Conservation (phyloP, 1,284 basidiomycete species). For the Ceratobasidium sp. region DNA sequence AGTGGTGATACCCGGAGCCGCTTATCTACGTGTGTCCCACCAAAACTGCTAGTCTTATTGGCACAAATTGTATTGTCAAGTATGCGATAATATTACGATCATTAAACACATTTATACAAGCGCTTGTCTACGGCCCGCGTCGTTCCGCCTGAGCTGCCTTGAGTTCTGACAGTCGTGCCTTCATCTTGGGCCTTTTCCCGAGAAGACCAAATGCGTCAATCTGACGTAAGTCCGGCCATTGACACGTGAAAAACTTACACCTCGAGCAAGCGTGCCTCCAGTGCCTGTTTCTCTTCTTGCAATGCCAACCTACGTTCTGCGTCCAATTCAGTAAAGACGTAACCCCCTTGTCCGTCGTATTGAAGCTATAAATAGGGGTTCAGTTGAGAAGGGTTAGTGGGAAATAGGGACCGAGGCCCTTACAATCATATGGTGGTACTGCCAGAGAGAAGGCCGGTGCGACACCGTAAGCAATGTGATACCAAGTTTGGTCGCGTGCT, state of each 20-base stretch:
- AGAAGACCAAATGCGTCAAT: constrained; percentile 48
- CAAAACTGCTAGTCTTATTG: not conserved
- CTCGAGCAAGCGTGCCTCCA: constrained; percentile 79
- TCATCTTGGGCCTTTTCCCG: constrained; percentile 74
- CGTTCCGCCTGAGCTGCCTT: constrained; percentile 50
- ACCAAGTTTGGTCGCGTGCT: constrained; percentile 82
- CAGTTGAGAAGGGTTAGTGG: not conserved
- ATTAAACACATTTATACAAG: constrained; percentile 11
- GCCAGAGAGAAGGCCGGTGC: constrained; percentile 91
- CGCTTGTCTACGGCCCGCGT: constrained; percentile 40
- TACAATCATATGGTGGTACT: constrained; percentile 54
- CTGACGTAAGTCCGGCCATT: constrained; percentile 23
- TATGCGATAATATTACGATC: not conserved
- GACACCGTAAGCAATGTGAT: constrained; percentile 92
- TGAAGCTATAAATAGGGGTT: constrained; percentile 61
- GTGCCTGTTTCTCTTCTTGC: constrained; percentile 89
- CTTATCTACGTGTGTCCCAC: not conserved
- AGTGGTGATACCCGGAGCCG: not conserved
- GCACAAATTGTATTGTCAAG: too few relatives aligned
- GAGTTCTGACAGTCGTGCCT: constrained; percentile 75
- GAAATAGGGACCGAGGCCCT: not conserved
- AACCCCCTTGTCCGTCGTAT: constrained; percentile 82
- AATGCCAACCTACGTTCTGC: constrained; percentile 88
- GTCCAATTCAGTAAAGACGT: constrained; percentile 87
- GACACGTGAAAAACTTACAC: constrained; percentile 53